A percentile compares a stretch with the other conserved stretches of the same genome.
Evolutionary conservation across 2,329 filamentous ascomycete species (phyloP).

Genomic region (Trichoderma sp.): DNA sequence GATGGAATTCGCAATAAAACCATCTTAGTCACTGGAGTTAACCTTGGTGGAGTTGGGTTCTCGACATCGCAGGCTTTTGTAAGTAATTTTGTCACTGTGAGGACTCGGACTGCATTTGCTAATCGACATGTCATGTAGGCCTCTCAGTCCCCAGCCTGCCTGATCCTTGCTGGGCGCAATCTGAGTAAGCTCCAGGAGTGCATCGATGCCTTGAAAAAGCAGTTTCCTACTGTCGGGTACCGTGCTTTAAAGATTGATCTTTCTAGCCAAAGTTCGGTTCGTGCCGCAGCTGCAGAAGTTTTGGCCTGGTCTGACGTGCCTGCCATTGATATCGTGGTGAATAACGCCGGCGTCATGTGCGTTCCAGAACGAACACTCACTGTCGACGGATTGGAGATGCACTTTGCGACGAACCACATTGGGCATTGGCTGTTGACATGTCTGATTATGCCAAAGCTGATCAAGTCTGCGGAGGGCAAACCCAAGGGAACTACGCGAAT

Average conservation of each 20-base stretch:
- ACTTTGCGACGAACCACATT: slow-evolving; percentile 43
- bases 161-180: slow-evolving; percentile 47
- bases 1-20: slow-evolving; percentile 36
- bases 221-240: slow-evolving; percentile 38
- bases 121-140: slow-evolving; percentile 19
- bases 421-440: slow-evolving; percentile 43
- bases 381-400: slow-evolving; percentile 42
- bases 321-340: slow-evolving; percentile 42
- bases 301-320: slow-evolving; percentile 35
- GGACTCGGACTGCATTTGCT: background rate
- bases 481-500: slow-evolving; percentile 40
- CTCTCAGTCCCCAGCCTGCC: slow-evolving; percentile 36
- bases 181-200: slow-evolving; percentile 41
- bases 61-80: slow-evolving; percentile 37
- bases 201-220: slow-evolving; percentile 37
- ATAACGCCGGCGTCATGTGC: slow-evolving; percentile 45
- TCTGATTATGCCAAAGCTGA: slow-evolving; percentile 40
- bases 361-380: slow-evolving; percentile 35
- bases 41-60: slow-evolving; percentile 41
- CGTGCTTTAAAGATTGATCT: slow-evolving; percentile 43
- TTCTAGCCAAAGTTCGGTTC: slow-evolving; percentile 41
- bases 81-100: background rate
- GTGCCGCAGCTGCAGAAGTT: slow-evolving; percentile 40
- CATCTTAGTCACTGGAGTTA: slow-evolving; percentile 43
- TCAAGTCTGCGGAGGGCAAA: slow-evolving; percentile 32